Percentiles rank a stretch among this genome's conserved stretches.
These are phyloP conservation scores for Quercus gilva DNA, from an alignment of 306 rosid species.

Conservation along the genomic window DNA sequence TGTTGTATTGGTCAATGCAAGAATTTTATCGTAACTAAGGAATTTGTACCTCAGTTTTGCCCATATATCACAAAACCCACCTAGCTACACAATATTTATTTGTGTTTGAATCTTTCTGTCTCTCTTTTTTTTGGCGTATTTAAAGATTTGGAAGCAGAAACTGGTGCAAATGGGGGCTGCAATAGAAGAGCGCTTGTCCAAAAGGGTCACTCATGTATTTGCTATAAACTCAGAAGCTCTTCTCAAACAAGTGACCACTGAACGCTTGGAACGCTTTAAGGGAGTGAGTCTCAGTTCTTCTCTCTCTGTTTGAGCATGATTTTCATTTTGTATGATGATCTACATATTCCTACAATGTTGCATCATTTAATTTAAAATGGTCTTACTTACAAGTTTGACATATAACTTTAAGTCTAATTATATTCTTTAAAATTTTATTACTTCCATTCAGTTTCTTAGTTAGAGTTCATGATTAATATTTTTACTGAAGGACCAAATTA, in stretches of 20 bases:
- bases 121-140: neutral
- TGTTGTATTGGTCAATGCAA: no score
- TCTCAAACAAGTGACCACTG: conserved; percentile 41
- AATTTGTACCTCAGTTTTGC: no score
- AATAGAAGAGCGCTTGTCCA: conserved; percentile 52
- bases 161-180: conserved; percentile 76
- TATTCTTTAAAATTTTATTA: neutral
- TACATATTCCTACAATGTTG: neutral
- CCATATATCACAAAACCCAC: neutral
- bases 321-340: neutral
- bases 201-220: conserved; percentile 69
- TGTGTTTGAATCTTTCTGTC: neutral
- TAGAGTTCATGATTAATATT: neutral
- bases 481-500: neutral
- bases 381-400: neutral
- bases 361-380: neutral
- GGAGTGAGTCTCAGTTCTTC: conserved; percentile 46
- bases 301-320: neutral
- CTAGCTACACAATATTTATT: neutral
- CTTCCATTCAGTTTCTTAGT: neutral
- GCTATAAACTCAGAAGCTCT: conserved; percentile 52
- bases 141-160: conserved; percentile 89
- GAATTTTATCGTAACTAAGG: no score
- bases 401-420: neutral
- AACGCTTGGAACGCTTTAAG: conserved; percentile 61